Evolutionary conservation across 139 green algal genomes (phyloP).

Genomic region (Chlorella ohadii): DNA sequence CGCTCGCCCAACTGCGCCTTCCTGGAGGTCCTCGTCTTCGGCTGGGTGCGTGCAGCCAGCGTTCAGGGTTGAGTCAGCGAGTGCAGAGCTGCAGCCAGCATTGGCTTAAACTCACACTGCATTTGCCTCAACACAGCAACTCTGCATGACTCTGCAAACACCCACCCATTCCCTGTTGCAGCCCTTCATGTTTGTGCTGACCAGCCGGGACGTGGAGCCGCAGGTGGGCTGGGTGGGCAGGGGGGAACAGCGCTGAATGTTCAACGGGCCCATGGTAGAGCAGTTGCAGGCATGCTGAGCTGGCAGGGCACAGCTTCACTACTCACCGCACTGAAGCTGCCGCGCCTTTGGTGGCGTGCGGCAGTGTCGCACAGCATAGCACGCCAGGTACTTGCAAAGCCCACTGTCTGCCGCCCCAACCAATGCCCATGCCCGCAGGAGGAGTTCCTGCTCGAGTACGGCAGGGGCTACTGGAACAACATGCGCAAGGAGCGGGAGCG

Average conservation of each 20-base stretch:
- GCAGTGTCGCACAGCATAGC: too few species aligned
- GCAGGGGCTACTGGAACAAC: not conserved
- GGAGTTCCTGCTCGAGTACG: conserved; percentile 35
- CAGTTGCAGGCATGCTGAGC: too few species aligned
- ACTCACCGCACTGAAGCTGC: too few species aligned
- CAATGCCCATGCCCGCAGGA: not conserved
- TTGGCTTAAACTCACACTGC: too few species aligned
- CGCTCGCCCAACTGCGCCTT: conserved; percentile 6
- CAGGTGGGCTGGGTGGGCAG: too few species aligned
- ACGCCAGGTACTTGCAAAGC: too few species aligned
- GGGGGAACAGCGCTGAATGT: too few species aligned
- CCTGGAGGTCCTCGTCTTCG: conserved; percentile 18
- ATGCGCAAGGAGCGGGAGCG: not conserved
- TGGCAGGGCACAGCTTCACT: too few species aligned
- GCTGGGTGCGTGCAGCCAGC: conserved; percentile 2
- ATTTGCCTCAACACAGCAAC: too few species aligned
- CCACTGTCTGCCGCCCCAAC: too few species aligned
- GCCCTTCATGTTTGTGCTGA: conserved; percentile 25
- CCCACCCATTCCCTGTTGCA: not conserved
- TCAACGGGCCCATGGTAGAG: too few species aligned
- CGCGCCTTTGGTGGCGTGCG: too few species aligned
- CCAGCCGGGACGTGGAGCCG: not conserved
- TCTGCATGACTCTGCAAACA: not conserved
- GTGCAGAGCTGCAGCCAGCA: not conserved
- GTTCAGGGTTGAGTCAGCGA: not conserved